These are phyloP conservation scores for Carex pumila DNA, from an alignment of 176 grass and related monocot species.

Conservation along the genomic window DNA sequence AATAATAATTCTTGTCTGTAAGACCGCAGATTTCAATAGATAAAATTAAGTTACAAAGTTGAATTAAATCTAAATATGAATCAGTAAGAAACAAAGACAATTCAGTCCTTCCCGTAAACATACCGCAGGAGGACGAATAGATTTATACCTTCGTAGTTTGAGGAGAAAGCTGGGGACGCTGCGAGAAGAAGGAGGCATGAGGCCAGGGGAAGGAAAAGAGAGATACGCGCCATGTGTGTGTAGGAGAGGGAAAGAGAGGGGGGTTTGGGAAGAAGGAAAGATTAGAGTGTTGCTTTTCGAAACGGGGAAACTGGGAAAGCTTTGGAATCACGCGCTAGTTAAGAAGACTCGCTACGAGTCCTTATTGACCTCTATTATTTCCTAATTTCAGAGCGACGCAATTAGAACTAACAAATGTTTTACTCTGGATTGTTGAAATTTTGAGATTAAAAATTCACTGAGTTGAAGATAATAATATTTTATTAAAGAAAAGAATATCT, in stretches of 20 bases:
- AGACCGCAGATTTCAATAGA: not conserved
- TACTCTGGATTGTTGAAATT: not conserved
- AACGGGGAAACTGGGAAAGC: not conserved
- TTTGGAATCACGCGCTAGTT: slow-evolving; percentile 11
- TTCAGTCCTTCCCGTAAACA: not conserved
- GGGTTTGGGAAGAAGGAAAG: not conserved
- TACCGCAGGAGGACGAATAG: not conserved
- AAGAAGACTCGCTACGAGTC: not conserved
- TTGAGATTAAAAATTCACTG: not conserved
- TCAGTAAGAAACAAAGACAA: not conserved
- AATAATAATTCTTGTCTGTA: not conserved
- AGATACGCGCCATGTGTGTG: not conserved
- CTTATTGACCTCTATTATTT: not conserved
- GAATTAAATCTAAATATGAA: not conserved
- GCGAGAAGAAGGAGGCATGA: slow-evolving; percentile 21
- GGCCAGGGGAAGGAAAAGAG: not conserved
- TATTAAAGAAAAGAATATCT: not conserved
- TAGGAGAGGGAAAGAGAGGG: not conserved
- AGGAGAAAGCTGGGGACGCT: slow-evolving; percentile 16
- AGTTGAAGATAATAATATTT: not conserved
- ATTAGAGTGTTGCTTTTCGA: not conserved
- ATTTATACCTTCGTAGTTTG: slow-evolving; percentile 35
- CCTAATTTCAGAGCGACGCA: not conserved
- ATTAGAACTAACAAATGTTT: not conserved
- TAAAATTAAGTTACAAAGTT: not conserved